Evolutionary conservation across 495 filamentous ascomycete species (phyloP), one percentile per base, ranked within the genome.

Genomic region (Pyronema domesticum): DNA sequence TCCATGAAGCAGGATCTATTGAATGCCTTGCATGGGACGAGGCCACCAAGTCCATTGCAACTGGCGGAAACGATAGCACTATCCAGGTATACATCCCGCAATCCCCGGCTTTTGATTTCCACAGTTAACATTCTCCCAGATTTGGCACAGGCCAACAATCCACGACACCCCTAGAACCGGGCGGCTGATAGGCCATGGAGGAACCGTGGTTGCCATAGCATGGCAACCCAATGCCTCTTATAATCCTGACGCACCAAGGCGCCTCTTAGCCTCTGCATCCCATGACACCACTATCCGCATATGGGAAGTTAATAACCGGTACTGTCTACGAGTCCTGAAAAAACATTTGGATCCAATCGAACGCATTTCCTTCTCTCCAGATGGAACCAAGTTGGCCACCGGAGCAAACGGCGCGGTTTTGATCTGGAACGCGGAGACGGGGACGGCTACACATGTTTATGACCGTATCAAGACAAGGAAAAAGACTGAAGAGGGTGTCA

Each of bases 291-390:
- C 57, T 19, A 54, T 64, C 33, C 62, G 62, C 5, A 43, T 64
- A 18, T 64, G 62, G 62, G 61, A 64, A 7, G 59, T 59, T 0
- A 11, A 54, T 15, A 60, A 61, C 6, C 42, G 45, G 43, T 54
- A 23, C 11, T 55, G 55, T 9, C 36, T 64, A 9, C 57, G 63
- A 36, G 53, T 60, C 23, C 30, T 64, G 23, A 50, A 46, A 44
- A 49, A 49, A 10, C 62, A 64, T 36, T 19, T 45, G 14, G 61
- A 64, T 37, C 62, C 62, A 0, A 57, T 64, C 15, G 62, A 64
- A 39, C 43, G 57, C n/a, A 64, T 64, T 42, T 60, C 53, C 36
- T 64, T 64, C 55, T 64, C 62, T n/a, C 58, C 62, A 0, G 61
- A 63, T 10, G 62, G 62, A 2, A 55, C 23, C 14, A 57, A 56